Base-by-base conservation (phyloP, 1,139 yeast genomes). In the Meyerozyma guilliermondii region DNA sequence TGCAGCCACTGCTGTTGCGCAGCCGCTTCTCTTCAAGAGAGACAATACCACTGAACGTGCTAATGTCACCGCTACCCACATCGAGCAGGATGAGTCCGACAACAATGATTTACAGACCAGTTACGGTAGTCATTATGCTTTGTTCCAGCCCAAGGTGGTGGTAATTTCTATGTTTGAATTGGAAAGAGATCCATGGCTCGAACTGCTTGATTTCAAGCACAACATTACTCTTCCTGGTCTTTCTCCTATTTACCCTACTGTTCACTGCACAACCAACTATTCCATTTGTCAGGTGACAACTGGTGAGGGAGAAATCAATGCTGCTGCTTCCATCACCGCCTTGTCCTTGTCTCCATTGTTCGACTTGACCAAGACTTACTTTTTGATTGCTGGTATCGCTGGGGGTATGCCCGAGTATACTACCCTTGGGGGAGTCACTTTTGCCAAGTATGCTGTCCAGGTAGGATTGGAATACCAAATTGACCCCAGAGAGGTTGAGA, bases 281-380 rank as follows among this genome's bases (percentile, higher is more conserved):
- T 63, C 77, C 27, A 60, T 81, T 35, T 81, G 86, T 65, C 81
- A 80, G 55, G 58, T 80, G 45, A 79, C 84, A 39, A 78, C 83
- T 13, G 87, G 87, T 44, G 87, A 81, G 62, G 83, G 82, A 48
- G 86, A 81, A 57, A 76, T 80, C 53, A 81, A 81, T 53, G 87
- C 87, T 36, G 87, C 87, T 22, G 52, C 81, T 33, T 69, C 85
- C 31, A 59, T 81, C 46, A 68, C 78, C 41, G 81, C 87, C 4
- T 62, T 81, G 49, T 58, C 76, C 10, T 65, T 78, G 58, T 68
- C 71, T 43, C 81, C 84, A 34, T 55, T 68, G 46, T 80, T 81
- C 50, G 83, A 81, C 55, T 70, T 81, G 41, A 56, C 80, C 30
- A 71, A 74, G 52, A 79, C 86, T 31, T 81, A 80, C 62, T 81